These are phyloP conservation scores for Phaffomyces antillensis DNA, from an alignment of 805 yeast species.

Conservation along the genomic window DNA sequence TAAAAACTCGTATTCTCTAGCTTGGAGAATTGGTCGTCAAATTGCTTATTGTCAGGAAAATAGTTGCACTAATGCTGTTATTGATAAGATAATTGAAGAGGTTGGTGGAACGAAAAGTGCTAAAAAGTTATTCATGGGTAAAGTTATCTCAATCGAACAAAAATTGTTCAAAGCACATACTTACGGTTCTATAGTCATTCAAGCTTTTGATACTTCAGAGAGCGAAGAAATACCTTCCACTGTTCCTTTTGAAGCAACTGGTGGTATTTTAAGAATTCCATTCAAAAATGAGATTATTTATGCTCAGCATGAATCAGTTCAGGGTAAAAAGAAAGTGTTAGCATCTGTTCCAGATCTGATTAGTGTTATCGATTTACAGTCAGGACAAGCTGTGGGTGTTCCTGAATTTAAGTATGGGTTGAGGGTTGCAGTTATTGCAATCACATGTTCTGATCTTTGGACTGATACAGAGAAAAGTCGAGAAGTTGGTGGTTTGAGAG, in stretches of 20 bases:
- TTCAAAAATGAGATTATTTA: slow-evolving; percentile 43
- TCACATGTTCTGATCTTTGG: slow-evolving; percentile 32
- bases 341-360: slow-evolving; percentile 42
- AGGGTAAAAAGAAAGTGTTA: slow-evolving; percentile 22
- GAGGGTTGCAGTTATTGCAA: slow-evolving; percentile 32
- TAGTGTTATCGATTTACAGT: slow-evolving; percentile 34
- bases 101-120: slow-evolving; percentile 27
- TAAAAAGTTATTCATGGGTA: slow-evolving; percentile 32
- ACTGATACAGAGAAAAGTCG: slow-evolving; percentile 28
- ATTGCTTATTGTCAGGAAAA: slow-evolving; percentile 25
- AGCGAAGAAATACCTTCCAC: slow-evolving; percentile 3
- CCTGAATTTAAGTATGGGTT: slow-evolving; percentile 42
- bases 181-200: slow-evolving; percentile 36
- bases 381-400: slow-evolving; percentile 44
- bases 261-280: slow-evolving; percentile 29
- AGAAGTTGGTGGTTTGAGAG: slow-evolving; percentile 32
- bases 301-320: slow-evolving; percentile 21
- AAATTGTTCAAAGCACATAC: slow-evolving; percentile 36
- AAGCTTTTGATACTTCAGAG: slow-evolving; percentile 14
- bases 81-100: slow-evolving; percentile 19
- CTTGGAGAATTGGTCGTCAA: slow-evolving; percentile 42
- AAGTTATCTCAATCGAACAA: slow-evolving; percentile 36
- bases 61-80: slow-evolving; percentile 1
- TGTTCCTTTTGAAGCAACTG: neutral
- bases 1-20: slow-evolving; percentile 31